Evolutionary conservation across 2,329 filamentous ascomycete species (phyloP).

Genomic region (Nakataea oryzae): DNA sequence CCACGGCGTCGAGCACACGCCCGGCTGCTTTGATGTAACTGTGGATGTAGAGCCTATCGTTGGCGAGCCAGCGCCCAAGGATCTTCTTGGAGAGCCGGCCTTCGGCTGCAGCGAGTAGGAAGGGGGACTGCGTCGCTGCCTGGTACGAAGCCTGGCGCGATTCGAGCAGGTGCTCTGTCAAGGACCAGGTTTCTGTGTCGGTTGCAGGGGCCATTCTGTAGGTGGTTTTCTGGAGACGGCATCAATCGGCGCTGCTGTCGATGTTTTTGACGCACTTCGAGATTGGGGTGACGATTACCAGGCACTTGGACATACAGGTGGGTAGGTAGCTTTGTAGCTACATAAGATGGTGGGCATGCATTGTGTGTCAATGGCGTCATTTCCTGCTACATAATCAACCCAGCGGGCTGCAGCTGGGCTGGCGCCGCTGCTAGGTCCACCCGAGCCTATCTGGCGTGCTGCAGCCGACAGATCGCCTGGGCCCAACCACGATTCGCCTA

Average conservation of each 20-base stretch:
- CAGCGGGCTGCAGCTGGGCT: no score
- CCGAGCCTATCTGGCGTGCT: no score
- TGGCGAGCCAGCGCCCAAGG: constrained; percentile 58
- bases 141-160: constrained; percentile 33
- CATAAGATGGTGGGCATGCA: no score
- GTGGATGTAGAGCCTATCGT: constrained; percentile 62
- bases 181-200: constrained; percentile 18
- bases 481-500: no score
- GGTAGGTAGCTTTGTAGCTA: no score
- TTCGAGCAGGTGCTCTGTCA: constrained; percentile 46
- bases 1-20: constrained; percentile 50
- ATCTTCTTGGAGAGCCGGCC: constrained; percentile 46
- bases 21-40: constrained; percentile 60
- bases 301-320: no score
- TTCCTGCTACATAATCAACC: no score
- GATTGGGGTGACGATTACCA: no score
- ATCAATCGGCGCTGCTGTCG: not conserved
- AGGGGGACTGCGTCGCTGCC: constrained; percentile 53
- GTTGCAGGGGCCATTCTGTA: not conserved
- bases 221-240: no score
- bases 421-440: no score
- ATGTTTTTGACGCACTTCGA: not conserved
- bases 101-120: constrained; percentile 53
- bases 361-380: no score
- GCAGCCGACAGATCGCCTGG: no score